Base-by-base conservation (phyloP, 2,329 filamentous ascomycete genomes). In the Paecilomyces niveus region DNA sequence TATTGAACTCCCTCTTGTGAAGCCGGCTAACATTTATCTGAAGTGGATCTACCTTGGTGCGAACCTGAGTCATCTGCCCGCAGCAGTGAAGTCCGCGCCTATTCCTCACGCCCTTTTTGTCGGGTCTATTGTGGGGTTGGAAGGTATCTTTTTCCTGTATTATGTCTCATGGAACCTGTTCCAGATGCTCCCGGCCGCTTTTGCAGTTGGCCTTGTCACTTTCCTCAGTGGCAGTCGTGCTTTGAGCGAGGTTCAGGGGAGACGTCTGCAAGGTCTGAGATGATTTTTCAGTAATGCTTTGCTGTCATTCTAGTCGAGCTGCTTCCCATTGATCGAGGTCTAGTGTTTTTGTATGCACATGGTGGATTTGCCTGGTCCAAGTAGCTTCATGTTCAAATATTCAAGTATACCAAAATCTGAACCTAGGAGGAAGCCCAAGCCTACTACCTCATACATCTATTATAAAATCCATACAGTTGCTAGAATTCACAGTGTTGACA, bases 91-190 rank as follows among this genome's bases (percentile, higher is more conserved):
- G 59, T 80, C 83, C 22, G 89, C 91, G 0, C 93, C 94, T 1
- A 67, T 96, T 51, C 88, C 93, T 4, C 93, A 99, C 72, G 80
- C 80, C 31, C 74, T 92, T 33, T 99, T 97, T 80, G 89, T 95
- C 65, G 89, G 89, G 55, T 96, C 92, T 4, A 85, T 99, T 58
- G 61, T 96, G 45, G 86, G 87, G 22, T 89, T 99, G 80, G 94
- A 99, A 75, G 89, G 84, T 15, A 86, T 96, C 58, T 97, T 99
- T 78, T 93, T 94, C 80, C 78, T 96, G 64, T 99, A 99, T 82
- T 97, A 97, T 77, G 88, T 84, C 56, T 85, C 79, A 70, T 97
- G 93, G 92, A 96, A 88, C 70, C 81, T 99, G 53, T 96, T 97
- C 82, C 88, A 96, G 79, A 86, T 85, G 13, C 80, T 99, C 54